Conservation (phyloP, 2,329 filamentous ascomycete genomes). For the Paecilomyces sp. region DNA sequence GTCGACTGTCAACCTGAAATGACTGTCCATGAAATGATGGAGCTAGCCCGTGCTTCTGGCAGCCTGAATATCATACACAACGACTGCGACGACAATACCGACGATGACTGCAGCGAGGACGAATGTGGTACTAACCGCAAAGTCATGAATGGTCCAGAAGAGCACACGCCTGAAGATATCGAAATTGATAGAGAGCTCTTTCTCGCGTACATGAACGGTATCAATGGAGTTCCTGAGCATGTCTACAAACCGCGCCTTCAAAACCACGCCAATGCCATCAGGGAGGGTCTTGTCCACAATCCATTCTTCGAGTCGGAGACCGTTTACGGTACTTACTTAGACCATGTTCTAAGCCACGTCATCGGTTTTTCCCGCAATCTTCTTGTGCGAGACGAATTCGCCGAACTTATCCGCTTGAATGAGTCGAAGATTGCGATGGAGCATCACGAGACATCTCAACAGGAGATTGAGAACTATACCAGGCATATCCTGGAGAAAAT, state of each 20-base stretch:
- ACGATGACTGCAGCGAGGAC: conserved; percentile 10
- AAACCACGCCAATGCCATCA: conserved; percentile 25
- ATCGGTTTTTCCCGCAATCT: conserved; percentile 34
- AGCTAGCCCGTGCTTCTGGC: conserved; percentile 21
- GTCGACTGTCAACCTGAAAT: conserved; percentile 17
- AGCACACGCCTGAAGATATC: conserved; percentile 28
- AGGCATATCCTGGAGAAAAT: conserved; percentile 24
- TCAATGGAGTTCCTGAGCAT: conserved; percentile 27
- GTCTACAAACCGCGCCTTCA: conserved; percentile 27
- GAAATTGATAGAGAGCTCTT: conserved; percentile 34
- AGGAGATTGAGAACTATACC: conserved; percentile 7
- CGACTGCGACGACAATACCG: conserved; percentile 7
- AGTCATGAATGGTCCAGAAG: conserved; percentile 17
- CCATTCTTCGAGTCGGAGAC: conserved; percentile 26
- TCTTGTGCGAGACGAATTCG: conserved; percentile 29
- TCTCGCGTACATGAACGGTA: conserved; percentile 35
- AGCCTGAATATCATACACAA: conserved; percentile 7
- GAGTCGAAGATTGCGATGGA: conserved; percentile 12
- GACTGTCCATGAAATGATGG: conserved; percentile 36
- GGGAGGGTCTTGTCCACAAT: conserved; percentile 19
- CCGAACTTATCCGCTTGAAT: conserved; percentile 22
- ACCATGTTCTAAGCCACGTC: conserved; percentile 29
- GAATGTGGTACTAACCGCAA: conserved; percentile 5
- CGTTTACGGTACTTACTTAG: conserved; percentile 26
- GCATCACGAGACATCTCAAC: conserved; percentile 5